phyloP scores from a whole-genome alignment of 108 stramenopile genomes.

The Hondaea fermentalgiana region DNA sequence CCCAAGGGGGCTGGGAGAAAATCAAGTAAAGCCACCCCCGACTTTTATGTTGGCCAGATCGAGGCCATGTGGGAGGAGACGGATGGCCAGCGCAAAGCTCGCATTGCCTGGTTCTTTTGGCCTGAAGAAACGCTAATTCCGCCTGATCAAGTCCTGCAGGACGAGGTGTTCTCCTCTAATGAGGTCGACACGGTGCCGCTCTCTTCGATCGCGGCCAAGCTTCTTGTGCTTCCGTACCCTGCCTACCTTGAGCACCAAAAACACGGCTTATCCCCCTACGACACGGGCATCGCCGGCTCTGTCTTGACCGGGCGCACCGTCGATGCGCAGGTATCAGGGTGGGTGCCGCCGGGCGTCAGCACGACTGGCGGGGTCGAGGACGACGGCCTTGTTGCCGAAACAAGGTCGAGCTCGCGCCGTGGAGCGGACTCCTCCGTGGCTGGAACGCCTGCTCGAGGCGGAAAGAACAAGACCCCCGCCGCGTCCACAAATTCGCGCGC shows the following conservation, averaged over 20 bases:
- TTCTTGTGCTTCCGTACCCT: not conserved
- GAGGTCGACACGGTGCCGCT: slow-evolving; percentile 4
- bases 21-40: not conserved
- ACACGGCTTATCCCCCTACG: not conserved
- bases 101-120: slow-evolving; percentile 16
- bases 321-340: not conserved
- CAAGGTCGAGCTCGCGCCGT: not conserved
- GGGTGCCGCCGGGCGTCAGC: not conserved
- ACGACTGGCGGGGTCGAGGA: not conserved
- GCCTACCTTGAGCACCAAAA: not conserved
- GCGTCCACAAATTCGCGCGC: no score
- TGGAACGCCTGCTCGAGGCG: no score
- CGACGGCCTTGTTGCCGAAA: not conserved
- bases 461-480: no score
- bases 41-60: not conserved
- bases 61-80: slow-evolving; percentile 11
- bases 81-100: not conserved
- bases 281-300: not conserved
- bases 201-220: not conserved
- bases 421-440: not conserved
- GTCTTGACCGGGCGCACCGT: not conserved
- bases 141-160: not conserved
- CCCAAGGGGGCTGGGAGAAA: not conserved
- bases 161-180: not conserved
- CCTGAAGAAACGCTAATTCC: not conserved